Percentiles rank a stretch among this genome's conserved stretches.
Conservation (phyloP, 495 filamentous ascomycete genomes). For the Collariella sp. region DNA sequence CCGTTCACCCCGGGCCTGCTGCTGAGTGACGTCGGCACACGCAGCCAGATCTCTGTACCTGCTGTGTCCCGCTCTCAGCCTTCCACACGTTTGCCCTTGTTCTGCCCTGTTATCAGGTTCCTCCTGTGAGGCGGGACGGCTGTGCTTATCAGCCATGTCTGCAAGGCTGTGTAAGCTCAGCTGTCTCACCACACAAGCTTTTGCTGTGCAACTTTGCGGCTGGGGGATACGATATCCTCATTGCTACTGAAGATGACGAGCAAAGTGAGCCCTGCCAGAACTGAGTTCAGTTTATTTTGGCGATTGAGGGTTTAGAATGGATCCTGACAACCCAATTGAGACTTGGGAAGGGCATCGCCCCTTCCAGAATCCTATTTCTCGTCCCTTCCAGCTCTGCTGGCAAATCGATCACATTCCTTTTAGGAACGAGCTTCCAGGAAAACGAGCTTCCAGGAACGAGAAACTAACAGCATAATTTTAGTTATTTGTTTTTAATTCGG, state of each 20-base stretch:
- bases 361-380: background rate
- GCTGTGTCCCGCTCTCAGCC: background rate
- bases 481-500: background rate
- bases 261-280: background rate
- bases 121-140: background rate
- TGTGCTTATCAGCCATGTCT: background rate
- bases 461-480: background rate
- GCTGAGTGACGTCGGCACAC: slow-evolving; percentile 4
- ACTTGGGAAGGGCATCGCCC: background rate
- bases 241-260: background rate
- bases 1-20: background rate
- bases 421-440: too few species aligned
- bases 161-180: background rate
- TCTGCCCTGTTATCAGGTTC: slow-evolving; percentile 2
- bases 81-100: background rate
- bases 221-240: background rate
- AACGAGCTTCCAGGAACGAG: slow-evolving; percentile 5
- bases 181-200: background rate
- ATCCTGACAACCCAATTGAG: too few species aligned
- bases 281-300: too few species aligned
- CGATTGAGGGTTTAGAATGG: too few species aligned
- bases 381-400: background rate
- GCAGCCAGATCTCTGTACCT: background rate
- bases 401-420: too few species aligned
- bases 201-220: too few species aligned